Evolutionary conservation across 2,329 filamentous ascomycete genomes (phyloP).

Genomic region (Exophiala sp.): DNA sequence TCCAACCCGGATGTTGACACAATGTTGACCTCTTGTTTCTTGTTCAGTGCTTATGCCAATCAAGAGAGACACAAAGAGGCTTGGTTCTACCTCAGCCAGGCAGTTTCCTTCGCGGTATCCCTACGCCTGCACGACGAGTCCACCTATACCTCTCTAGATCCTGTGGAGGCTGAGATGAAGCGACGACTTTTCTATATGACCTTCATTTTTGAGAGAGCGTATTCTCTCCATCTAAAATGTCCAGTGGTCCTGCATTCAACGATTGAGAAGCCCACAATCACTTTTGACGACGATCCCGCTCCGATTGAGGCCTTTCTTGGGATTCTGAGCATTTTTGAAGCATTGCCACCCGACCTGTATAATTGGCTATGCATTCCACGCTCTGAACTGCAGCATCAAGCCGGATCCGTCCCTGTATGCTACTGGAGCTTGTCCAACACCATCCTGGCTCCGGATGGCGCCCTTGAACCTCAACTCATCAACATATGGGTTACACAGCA

Average conservation of each 20-base stretch:
- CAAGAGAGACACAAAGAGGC: not conserved
- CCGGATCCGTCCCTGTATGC: not conserved
- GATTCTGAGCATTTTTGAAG: not conserved
- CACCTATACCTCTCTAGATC: not conserved
- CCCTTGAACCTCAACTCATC: not conserved
- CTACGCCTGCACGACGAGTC: not conserved
- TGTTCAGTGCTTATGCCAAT: not conserved
- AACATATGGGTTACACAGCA: not conserved
- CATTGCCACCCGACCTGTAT: not conserved
- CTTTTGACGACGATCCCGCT: not conserved
- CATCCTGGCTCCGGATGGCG: not conserved
- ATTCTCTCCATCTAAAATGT: not conserved
- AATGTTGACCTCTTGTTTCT: not conserved
- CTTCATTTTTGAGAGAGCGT: not conserved
- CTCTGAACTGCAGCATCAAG: not conserved
- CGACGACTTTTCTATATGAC: not conserved
- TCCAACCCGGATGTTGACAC: not conserved
- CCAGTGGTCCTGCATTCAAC: not conserved
- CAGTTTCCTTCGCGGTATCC: not conserved
- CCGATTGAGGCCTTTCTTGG: not conserved
- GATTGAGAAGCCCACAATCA: not conserved
- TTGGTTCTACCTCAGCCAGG: not conserved
- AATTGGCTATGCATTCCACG: not conserved
- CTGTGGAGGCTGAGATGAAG: not conserved
- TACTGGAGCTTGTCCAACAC: not conserved